A percentile compares a stretch with the other conserved stretches of the same genome.
Conservation (phyloP, 228 moss, liverwort and hornwort genomes). For the Sphagnum magellanicum region DNA sequence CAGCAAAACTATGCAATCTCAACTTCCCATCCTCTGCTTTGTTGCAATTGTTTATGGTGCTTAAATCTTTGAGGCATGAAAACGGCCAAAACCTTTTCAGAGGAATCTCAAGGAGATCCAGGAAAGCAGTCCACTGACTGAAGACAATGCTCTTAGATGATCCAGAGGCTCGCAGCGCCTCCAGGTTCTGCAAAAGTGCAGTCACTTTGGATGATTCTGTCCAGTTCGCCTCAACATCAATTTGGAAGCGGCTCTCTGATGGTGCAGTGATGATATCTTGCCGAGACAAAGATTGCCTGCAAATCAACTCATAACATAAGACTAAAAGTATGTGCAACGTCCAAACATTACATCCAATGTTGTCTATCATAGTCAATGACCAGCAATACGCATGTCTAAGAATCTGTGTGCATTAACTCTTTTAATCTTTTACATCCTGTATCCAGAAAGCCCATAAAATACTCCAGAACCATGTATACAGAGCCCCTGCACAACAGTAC, state of each 20-base stretch:
- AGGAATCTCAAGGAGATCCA: conserved; percentile 88
- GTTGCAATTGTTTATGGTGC: not conserved
- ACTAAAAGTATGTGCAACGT: no score
- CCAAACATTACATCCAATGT: no score
- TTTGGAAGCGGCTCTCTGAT: conserved; percentile 77
- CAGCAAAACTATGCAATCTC: no score
- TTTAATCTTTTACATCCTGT: not conserved
- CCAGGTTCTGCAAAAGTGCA: conserved; percentile 67
- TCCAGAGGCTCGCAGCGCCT: conserved; percentile 40
- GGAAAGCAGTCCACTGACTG: conserved; percentile 91
- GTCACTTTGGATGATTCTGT: conserved; percentile 80
- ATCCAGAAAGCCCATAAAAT: not conserved
- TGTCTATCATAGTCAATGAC: no score
- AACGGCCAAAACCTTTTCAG: conserved; percentile 33
- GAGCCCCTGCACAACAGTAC: conserved; percentile 14
- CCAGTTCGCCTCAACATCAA: conserved; percentile 81
- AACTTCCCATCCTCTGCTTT: not conserved
- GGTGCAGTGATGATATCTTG: conserved; percentile 87
- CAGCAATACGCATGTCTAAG: no score
- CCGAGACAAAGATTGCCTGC: conserved; percentile 61
- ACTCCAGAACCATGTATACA: not conserved
- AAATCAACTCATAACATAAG: not conserved
- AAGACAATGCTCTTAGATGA: conserved; percentile 78
- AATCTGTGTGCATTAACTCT: no score
- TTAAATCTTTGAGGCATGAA: not conserved